Evolutionary conservation across 495 filamentous ascomycete genomes (phyloP).

Genomic region (Penicillium silybi): DNA sequence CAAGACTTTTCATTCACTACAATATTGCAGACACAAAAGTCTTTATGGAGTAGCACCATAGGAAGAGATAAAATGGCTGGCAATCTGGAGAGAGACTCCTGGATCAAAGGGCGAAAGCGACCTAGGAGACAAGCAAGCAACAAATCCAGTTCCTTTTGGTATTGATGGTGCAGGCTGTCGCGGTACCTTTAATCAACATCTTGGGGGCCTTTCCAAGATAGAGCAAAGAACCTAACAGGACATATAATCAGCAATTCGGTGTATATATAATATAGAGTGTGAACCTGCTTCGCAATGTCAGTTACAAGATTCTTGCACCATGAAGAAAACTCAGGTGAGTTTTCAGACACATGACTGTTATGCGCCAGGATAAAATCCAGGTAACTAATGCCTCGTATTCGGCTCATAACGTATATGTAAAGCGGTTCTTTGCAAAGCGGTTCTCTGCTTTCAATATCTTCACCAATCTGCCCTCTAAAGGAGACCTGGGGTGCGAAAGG

Average conservation of each 20-base stretch:
- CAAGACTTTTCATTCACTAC: constrained; percentile 33
- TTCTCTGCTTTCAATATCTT: constrained; percentile 27
- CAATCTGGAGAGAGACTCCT: constrained; percentile 23
- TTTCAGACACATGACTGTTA: constrained; percentile 20
- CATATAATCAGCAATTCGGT: constrained; percentile 12
- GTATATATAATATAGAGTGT: not conserved
- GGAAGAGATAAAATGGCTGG: constrained; percentile 31
- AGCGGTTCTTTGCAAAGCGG: constrained; percentile 33
- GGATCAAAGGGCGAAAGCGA: constrained; percentile 34
- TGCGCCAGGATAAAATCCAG: constrained; percentile 34
- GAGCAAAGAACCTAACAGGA: constrained; percentile 31
- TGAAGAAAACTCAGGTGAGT: constrained; percentile 25
- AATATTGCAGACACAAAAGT: constrained; percentile 36
- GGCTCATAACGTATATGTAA: constrained; percentile 35
- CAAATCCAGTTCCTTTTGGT: constrained; percentile 23
- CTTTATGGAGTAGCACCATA: constrained; percentile 35
- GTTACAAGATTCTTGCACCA: constrained; percentile 29
- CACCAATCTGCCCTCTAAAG: constrained; percentile 34
- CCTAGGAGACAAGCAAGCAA: constrained; percentile 27
- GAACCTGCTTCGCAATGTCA: constrained; percentile 26
- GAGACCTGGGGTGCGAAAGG: constrained; percentile 25
- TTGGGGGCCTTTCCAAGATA: constrained; percentile 30
- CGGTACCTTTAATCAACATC: constrained; percentile 21
- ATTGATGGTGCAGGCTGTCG: constrained; percentile 15
- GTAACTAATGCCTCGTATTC: constrained; percentile 33